Evolutionary conservation across 768 basidiomycete species (phyloP).

Genomic region (Paxillus ammoniavirescens): DNA sequence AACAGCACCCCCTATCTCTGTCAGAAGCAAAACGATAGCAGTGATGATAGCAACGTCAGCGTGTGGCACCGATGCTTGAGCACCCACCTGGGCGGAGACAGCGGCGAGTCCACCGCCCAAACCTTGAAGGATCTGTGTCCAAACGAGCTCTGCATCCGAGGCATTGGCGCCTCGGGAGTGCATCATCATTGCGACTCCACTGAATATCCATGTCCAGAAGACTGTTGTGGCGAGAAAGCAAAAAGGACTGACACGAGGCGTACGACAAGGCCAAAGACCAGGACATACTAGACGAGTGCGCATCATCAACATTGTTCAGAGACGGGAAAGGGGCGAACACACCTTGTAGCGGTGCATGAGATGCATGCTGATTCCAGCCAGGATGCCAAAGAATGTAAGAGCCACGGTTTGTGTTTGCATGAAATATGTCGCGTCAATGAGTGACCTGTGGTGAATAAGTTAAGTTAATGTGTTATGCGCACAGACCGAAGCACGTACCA

Average conservation of each 20-base stretch:
- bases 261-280: constrained; percentile 57
- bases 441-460: constrained; percentile 40
- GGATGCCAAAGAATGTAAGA: constrained; percentile 62
- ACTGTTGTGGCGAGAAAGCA: not conserved
- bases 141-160: constrained; percentile 54
- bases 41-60: constrained; percentile 66
- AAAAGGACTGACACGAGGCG: constrained; percentile 44
- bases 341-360: constrained; percentile 57
- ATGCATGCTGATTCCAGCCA: constrained; percentile 56
- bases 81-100: constrained; percentile 53
- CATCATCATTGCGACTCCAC: constrained; percentile 69
- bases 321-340: not conserved
- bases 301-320: not conserved
- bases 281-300: constrained; percentile 34
- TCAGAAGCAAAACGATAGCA: constrained; percentile 63
- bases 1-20: constrained; percentile 66
- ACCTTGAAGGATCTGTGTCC: constrained; percentile 71
- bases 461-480: not conserved
- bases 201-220: constrained; percentile 14
- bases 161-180: constrained; percentile 62
- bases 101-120: constrained; percentile 72
- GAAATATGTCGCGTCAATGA: constrained; percentile 62
- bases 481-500: constrained; percentile 32
- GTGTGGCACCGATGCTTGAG: constrained; percentile 66
- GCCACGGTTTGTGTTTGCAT: constrained; percentile 56